phyloP scores from a whole-genome alignment of 208 protist species.

The Acanthamoeba healyi region DNA sequence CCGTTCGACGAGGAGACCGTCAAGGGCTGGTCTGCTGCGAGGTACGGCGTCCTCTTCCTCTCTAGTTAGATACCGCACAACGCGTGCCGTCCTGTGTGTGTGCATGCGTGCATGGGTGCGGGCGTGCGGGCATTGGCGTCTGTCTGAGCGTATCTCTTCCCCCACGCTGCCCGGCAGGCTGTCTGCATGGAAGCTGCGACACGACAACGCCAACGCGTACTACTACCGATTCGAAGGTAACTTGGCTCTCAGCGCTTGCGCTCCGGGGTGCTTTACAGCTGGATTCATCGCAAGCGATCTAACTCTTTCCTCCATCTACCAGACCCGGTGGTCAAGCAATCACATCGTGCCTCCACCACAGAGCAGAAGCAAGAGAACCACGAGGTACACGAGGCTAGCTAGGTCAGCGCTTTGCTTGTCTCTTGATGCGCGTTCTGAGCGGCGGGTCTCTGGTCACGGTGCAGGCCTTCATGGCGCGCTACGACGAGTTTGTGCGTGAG shows the following conservation, averaged over 20 bases:
- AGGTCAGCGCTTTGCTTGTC: not conserved
- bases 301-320: not conserved
- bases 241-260: not conserved
- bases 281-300: not conserved
- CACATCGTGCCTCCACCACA: not conserved
- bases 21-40: conserved; percentile 38
- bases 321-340: conserved; percentile 54
- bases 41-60: not conserved
- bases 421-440: not conserved
- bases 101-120: not conserved
- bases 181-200: conserved; percentile 27
- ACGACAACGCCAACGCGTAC: conserved; percentile 62
- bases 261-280: not conserved
- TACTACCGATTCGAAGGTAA: conserved; percentile 60
- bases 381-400: not conserved
- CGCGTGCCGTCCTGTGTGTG: not conserved
- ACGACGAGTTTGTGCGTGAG: conserved; percentile 30
- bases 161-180: not conserved
- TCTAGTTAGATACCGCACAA: too few species aligned
- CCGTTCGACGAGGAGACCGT: conserved; percentile 66
- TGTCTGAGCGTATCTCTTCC: not conserved
- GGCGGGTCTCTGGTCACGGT: not conserved
- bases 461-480: conserved; percentile 54
- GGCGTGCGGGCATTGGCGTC: not conserved
- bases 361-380: conserved; percentile 69